Base-by-base conservation (phyloP, 441 rosid species). In the Biscutella laevigata region DNA sequence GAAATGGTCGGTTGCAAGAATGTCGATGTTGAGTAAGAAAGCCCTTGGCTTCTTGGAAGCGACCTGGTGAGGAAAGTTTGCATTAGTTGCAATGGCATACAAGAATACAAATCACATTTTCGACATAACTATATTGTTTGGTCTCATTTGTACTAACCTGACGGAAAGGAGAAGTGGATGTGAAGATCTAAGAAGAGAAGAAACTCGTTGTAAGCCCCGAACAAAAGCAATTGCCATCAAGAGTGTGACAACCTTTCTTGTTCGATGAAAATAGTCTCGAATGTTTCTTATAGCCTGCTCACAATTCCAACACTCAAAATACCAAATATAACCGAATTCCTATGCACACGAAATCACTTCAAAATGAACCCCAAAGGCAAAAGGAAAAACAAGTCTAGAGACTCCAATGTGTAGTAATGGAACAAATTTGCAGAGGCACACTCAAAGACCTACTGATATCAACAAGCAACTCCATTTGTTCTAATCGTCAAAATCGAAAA, bases 221-320 rank as follows among this genome's bases (percentile, higher is more conserved):
- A 64, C 40, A 5, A 74, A 46, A 16, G 59, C 54, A 24, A 51
- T 69, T 15, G 75, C 70, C 79, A 74, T 74, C 37, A 46, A 54
- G 36, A n/a, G n/a, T 17, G 20, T 17, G 20, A 17, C 1, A 17
- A 17, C 20, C 3, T 17, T 17, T 17, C n/a, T n/a, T n/a, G n/a
- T n/a, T n/a, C n/a, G n/a, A n/a, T n/a, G n/a, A n/a, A n/a, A n/a
- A n/a, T n/a, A n/a, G n/a, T n/a, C n/a, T n/a, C n/a, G n/a, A n/a
- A n/a, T n/a, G n/a, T n/a, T n/a, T n/a, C n/a, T n/a, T n/a, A n/a
- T n/a, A n/a, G n/a, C n/a, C n/a, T n/a, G n/a, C n/a, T n/a, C n/a
- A n/a, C n/a, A n/a, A n/a, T n/a, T n/a, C n/a, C n/a, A n/a, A n/a
- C n/a, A n/a, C n/a, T n/a, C n/a, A n/a, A n/a, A n/a, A n/a, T n/a